Percentiles rank a stretch among this genome's conserved stretches.
These are phyloP conservation scores for Ambrosiella cleistominuta DNA, from an alignment of 2,329 filamentous ascomycete species.

Conservation along the genomic window DNA sequence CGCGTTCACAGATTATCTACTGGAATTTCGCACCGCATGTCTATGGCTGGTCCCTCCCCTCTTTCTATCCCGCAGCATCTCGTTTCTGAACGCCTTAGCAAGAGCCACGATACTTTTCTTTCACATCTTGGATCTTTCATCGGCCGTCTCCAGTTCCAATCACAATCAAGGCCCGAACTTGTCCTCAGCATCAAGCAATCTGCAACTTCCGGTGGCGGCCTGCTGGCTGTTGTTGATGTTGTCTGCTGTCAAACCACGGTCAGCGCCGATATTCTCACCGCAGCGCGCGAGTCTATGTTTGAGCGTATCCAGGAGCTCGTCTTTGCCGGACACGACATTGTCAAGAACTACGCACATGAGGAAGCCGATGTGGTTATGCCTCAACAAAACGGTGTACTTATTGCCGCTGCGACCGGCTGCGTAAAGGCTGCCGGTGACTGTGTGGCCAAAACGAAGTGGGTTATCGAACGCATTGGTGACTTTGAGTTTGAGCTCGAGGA, in stretches of 20 bases:
- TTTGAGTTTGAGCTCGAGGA: slow-evolving; percentile 67
- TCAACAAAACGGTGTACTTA: slow-evolving; percentile 57
- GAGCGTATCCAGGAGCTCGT: slow-evolving; percentile 65
- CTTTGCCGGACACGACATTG: slow-evolving; percentile 61
- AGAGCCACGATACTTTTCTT: slow-evolving; percentile 72
- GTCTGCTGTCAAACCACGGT: slow-evolving; percentile 62
- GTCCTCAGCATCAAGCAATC: slow-evolving; percentile 69
- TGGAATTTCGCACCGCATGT: slow-evolving; percentile 54
- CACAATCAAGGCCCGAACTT: slow-evolving; percentile 73
- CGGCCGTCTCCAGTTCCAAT: slow-evolving; percentile 73
- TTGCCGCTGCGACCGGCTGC: slow-evolving; percentile 67
- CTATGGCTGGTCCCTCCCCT: slow-evolving; percentile 49
- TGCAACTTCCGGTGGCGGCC: slow-evolving; percentile 59
- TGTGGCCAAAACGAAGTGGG: slow-evolving; percentile 65
- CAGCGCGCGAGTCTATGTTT: slow-evolving; percentile 60
- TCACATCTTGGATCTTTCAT: slow-evolving; percentile 88
- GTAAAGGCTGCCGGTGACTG: slow-evolving; percentile 85
- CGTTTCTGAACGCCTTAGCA: slow-evolving; percentile 65
- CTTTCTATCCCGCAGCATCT: slow-evolving; percentile 47
- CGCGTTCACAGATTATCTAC: slow-evolving; percentile 32
- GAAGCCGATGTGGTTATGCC: slow-evolving; percentile 66
- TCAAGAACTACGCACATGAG: slow-evolving; percentile 48
- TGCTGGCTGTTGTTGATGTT: slow-evolving; percentile 64
- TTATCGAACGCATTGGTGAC: slow-evolving; percentile 78
- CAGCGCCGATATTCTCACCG: slow-evolving; percentile 46